Percentiles rank a stretch among this genome's conserved stretches.
Evolutionary conservation across 1,284 basidiomycete species (phyloP).

Genomic region (Sphaerobolus stellatus): DNA sequence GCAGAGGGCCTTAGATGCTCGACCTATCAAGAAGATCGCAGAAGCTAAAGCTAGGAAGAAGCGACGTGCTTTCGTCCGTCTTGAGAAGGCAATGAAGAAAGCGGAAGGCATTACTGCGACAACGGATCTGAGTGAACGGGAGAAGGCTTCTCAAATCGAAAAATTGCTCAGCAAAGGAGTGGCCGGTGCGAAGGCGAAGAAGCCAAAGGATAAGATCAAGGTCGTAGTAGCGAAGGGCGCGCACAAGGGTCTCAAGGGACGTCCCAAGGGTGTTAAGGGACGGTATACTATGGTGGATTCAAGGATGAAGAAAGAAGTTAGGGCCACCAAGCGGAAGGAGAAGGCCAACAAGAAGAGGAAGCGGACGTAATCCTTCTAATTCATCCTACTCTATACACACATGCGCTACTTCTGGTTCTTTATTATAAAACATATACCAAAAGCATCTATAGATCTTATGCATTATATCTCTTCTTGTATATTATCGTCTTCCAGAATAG

Average conservation of each 20-base stretch:
- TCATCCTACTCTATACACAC: too few species aligned
- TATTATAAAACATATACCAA: too few species aligned
- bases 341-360: slow-evolving; percentile 57
- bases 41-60: slow-evolving; percentile 99
- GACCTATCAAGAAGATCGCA: slow-evolving; percentile 98
- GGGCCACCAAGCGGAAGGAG: slow-evolving; percentile 68
- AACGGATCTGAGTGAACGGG: slow-evolving; percentile 87
- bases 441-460: too few species aligned
- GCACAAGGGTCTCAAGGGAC: slow-evolving; percentile 87
- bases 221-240: slow-evolving; percentile 91
- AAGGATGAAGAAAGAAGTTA: slow-evolving; percentile 81
- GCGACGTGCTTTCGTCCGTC: slow-evolving; percentile 77
- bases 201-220: slow-evolving; percentile 75
- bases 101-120: slow-evolving; percentile 93
- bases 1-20: slow-evolving; percentile 91
- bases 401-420: too few species aligned
- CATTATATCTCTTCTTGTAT: too few species aligned
- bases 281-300: slow-evolving; percentile 91
- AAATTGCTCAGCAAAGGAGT: slow-evolving; percentile 86
- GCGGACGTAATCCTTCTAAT: slow-evolving; percentile 28
- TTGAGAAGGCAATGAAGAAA: slow-evolving; percentile 95
- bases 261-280: slow-evolving; percentile 96
- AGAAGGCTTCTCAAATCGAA: slow-evolving; percentile 92
- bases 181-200: slow-evolving; percentile 58
- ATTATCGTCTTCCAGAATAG: too few species aligned